A percentile compares a stretch with the other conserved stretches of the same genome.
Evolutionary conservation across 129 eudicot species (phyloP).

Genomic region (Oenanthe sinensis): DNA sequence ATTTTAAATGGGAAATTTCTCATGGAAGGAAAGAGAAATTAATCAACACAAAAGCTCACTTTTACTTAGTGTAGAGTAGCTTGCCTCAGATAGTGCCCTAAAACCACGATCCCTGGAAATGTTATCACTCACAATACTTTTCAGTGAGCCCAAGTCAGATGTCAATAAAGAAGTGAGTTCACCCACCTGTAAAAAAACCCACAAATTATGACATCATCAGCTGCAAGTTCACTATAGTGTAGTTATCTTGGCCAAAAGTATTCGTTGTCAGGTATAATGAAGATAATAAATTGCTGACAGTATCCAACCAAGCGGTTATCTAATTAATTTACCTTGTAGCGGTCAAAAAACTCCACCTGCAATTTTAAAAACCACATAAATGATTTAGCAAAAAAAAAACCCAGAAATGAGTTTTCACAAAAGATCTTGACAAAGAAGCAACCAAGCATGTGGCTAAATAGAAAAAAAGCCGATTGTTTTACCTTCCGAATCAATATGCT

Average conservation of each 20-base stretch:
- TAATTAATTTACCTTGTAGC: slow-evolving; percentile 61
- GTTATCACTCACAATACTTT: slow-evolving; percentile 80
- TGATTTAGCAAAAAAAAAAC: slow-evolving; percentile 11
- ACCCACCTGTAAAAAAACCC: slow-evolving; percentile 60
- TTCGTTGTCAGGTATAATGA: not conserved
- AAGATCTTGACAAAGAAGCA: not conserved
- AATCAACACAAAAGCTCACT: slow-evolving; percentile 66
- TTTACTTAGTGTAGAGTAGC: slow-evolving; percentile 86
- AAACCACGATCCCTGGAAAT: slow-evolving; percentile 95
- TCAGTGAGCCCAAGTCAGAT: slow-evolving; percentile 86
- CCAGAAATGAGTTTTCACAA: not conserved
- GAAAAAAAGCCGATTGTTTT: slow-evolving; percentile 2
- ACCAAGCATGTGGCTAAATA: not conserved
- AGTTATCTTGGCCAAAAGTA: not conserved
- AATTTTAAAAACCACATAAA: slow-evolving; percentile 3
- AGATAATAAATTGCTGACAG: too few species aligned
- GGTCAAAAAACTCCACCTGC: slow-evolving; percentile 96
- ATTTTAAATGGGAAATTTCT: slow-evolving; percentile 16
- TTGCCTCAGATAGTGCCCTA: slow-evolving; percentile 99
- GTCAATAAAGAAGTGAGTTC: slow-evolving; percentile 90
- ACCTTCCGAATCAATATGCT: slow-evolving; percentile 88
- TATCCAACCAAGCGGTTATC: not conserved
- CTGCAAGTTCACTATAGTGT: not conserved
- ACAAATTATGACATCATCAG: slow-evolving; percentile 9
- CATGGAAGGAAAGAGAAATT: slow-evolving; percentile 20